Percentiles rank a stretch among this genome's conserved stretches.
Evolutionary conservation across 257 asterid genomes (phyloP).

Genomic region (Solanum tarijense): DNA sequence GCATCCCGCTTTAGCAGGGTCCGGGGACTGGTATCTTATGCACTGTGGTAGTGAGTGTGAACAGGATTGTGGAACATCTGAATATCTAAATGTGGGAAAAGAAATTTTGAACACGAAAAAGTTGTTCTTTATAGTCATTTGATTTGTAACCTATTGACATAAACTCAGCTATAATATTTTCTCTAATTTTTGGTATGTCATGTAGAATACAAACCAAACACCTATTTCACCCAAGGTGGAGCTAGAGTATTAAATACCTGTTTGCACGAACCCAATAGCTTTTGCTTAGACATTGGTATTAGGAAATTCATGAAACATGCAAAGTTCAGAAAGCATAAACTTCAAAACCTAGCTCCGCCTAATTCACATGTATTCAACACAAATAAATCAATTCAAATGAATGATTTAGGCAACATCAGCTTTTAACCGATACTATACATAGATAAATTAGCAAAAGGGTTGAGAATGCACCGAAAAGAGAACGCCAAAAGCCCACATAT

Average conservation of each 20-base stretch:
- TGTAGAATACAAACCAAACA: neutral
- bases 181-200: neutral
- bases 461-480: constrained; percentile 56
- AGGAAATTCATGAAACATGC: neutral
- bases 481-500: constrained; percentile 91
- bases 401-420: neutral
- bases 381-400: neutral
- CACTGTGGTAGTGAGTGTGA: neutral
- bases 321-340: too few species aligned
- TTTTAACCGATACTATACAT: neutral
- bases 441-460: neutral
- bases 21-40: neutral
- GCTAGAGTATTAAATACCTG: neutral
- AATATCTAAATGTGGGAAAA: neutral
- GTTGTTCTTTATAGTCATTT: neutral
- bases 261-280: neutral
- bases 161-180: neutral
- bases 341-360: too few species aligned
- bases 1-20: neutral
- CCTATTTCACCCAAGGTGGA: neutral
- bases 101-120: neutral
- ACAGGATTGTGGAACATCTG: neutral
- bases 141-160: neutral
- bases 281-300: neutral
- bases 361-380: too few species aligned